A percentile compares a stretch with the other conserved stretches of the same genome.
Evolutionary conservation across 257 asterid genomes (phyloP).

Genomic region (Penstemon eatonii): DNA sequence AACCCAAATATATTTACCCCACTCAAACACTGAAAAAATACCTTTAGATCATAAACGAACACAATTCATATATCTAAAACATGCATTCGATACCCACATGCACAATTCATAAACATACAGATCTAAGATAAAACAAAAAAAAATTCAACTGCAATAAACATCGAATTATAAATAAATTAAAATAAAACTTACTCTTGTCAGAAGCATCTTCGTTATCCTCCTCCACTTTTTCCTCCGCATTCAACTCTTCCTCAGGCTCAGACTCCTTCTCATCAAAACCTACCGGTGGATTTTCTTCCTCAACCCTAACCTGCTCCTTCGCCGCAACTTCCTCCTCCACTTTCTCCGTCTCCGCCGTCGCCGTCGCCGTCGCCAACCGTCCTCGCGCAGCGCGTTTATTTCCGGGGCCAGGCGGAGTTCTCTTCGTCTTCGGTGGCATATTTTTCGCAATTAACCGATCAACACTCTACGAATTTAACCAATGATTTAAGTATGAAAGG

Average conservation of each 20-base stretch:
- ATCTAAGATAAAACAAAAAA: not conserved
- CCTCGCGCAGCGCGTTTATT: conserved; percentile 61
- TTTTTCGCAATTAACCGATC: conserved; percentile 14
- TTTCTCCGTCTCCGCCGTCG: conserved; percentile 11
- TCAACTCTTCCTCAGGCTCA: conserved; percentile 31
- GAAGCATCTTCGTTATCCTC: not conserved
- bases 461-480: not conserved
- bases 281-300: conserved; percentile 30
- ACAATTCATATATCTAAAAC: not conserved
- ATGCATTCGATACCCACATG: not conserved
- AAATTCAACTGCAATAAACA: not conserved
- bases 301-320: conserved; percentile 26
- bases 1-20: too few species aligned
- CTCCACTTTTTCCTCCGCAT: conserved; percentile 6
- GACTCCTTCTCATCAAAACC: conserved; percentile 34
- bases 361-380: conserved; percentile 28
- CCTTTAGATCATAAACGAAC: too few species aligned
- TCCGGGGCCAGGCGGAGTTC: conserved; percentile 74
- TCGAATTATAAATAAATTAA: not conserved
- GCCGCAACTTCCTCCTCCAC: conserved; percentile 38
- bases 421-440: conserved; percentile 81
- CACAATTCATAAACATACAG: not conserved
- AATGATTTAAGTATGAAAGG: not conserved
- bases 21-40: not conserved
- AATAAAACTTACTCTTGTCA: not conserved